A percentile compares a stretch with the other conserved stretches of the same genome.
Evolutionary conservation across 108 stramenopile genomes (phyloP).

Genomic region (Cyclotella sp.): DNA sequence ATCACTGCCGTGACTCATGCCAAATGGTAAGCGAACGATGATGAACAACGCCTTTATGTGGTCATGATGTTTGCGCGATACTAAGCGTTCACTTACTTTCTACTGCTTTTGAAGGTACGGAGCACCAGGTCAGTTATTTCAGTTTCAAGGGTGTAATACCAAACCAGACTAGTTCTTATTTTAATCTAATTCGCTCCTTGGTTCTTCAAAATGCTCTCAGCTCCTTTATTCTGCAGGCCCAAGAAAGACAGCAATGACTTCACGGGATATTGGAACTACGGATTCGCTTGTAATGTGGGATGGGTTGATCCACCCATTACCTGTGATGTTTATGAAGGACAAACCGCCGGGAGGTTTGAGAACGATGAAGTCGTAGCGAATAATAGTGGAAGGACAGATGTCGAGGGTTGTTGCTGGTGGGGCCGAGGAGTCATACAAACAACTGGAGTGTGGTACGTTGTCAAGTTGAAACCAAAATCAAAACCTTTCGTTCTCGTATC

Average conservation of each 20-base stretch:
- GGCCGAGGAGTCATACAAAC: constrained; percentile 27
- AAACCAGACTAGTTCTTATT: no score
- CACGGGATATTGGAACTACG: constrained; percentile 22
- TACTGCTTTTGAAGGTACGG: not conserved
- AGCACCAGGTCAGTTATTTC: not conserved
- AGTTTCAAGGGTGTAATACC: no score
- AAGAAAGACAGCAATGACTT: constrained; percentile 4
- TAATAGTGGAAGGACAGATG: constrained; percentile 13
- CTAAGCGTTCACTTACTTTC: no score
- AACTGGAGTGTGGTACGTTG: constrained; percentile 18
- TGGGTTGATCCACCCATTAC: constrained; percentile 21
- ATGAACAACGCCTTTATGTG: no score
- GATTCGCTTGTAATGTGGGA: not conserved
- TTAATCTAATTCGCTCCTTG: no score
- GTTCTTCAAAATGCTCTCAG: not conserved
- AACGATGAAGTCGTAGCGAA: constrained; percentile 15
- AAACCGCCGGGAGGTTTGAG: constrained; percentile 17
- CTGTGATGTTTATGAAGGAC: constrained; percentile 23
- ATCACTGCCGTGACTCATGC: constrained; percentile 24
- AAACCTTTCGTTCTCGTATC: no score
- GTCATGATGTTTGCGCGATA: no score
- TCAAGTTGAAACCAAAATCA: not conserved
- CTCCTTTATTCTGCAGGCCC: constrained; percentile 18
- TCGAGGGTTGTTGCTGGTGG: constrained; percentile 35
- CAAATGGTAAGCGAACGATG: constrained; percentile 11